phyloP scores from a whole-genome alignment of 1,139 yeast genomes.

The Protomyces lactucae-debilis region DNA sequence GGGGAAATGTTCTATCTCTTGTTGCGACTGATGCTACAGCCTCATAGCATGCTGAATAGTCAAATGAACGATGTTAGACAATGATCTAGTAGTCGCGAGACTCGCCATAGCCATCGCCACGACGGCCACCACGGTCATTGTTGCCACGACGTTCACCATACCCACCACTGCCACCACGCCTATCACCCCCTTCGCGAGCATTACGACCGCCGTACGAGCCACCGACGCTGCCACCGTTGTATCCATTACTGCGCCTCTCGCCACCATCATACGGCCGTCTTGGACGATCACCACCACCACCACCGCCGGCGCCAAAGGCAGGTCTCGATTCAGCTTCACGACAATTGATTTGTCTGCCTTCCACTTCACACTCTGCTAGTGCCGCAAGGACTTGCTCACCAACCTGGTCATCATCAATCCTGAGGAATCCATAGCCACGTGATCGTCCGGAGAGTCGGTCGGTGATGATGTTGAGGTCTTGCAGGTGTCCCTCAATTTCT shows the following conservation, averaged over 20 bases:
- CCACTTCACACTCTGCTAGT: neutral
- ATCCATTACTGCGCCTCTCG: neutral
- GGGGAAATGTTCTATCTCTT: neutral
- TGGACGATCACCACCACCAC: neutral
- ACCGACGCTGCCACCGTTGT: neutral
- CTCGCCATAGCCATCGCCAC: constrained; percentile 5
- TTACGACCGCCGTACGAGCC: constrained; percentile 5
- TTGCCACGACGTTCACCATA: constrained; percentile 37
- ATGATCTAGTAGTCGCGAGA: neutral
- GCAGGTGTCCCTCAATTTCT: constrained; percentile 37
- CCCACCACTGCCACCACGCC: constrained; percentile 4
- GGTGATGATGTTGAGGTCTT: constrained; percentile 9
- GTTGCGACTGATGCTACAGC: neutral
- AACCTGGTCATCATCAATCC: constrained; percentile 3
- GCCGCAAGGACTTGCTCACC: constrained; percentile 36
- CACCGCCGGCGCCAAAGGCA: neutral
- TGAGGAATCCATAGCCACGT: constrained; percentile 25
- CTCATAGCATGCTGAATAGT: neutral
- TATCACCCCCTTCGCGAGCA: constrained; percentile 20
- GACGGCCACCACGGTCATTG: neutral
- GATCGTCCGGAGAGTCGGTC: constrained; percentile 26
- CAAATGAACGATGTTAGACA: neutral
- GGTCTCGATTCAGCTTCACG: neutral
- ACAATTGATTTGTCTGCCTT: neutral
- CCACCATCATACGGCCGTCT: neutral